A percentile compares a stretch with the other conserved stretches of the same genome.
Evolutionary conservation across 495 filamentous ascomycete genomes (phyloP).

Genomic region (Melanomma pulvis-pyrius): DNA sequence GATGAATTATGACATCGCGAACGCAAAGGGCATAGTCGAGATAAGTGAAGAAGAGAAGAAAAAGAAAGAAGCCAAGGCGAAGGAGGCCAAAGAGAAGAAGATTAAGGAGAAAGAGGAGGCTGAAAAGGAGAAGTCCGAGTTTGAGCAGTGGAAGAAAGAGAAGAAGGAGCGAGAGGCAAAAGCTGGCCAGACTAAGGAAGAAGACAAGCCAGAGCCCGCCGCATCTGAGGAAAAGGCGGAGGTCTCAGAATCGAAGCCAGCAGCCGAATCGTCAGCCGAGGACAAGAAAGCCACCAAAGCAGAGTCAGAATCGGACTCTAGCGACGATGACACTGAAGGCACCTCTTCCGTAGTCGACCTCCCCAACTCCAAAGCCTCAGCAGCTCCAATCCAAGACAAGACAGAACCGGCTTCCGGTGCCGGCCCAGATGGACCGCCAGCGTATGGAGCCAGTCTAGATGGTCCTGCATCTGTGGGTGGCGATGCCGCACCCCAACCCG

Average conservation of each 20-base stretch:
- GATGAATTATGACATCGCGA: slow-evolving; percentile 38
- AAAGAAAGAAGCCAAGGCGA: slow-evolving; percentile 28
- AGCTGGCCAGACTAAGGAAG: neutral
- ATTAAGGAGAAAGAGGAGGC: slow-evolving; percentile 32
- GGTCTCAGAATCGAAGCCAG: neutral
- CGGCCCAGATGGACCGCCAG: neutral
- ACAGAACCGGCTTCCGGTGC: neutral
- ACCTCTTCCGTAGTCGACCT: neutral
- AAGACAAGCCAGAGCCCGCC: neutral
- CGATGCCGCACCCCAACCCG: slow-evolving; percentile 17
- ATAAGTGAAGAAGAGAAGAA: slow-evolving; percentile 32
- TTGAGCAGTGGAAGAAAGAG: slow-evolving; percentile 31
- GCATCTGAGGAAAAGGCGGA: slow-evolving; percentile 11
- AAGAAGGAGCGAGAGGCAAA: slow-evolving; percentile 25
- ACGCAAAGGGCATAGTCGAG: slow-evolving; percentile 37
- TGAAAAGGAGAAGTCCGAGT: slow-evolving; percentile 30
- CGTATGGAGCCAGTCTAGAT: neutral
- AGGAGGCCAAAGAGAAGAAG: slow-evolving; percentile 37
- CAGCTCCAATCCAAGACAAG: neutral
- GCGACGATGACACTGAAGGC: neutral
- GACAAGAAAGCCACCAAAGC: slow-evolving; percentile 2
- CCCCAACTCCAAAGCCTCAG: neutral
- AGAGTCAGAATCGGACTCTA: slow-evolving; percentile 1
- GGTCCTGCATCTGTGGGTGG: slow-evolving; percentile 3
- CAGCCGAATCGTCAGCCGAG: neutral